phyloP scores from a whole-genome alignment of 176 grass and related monocot species.

The Oryza glumipatula region DNA sequence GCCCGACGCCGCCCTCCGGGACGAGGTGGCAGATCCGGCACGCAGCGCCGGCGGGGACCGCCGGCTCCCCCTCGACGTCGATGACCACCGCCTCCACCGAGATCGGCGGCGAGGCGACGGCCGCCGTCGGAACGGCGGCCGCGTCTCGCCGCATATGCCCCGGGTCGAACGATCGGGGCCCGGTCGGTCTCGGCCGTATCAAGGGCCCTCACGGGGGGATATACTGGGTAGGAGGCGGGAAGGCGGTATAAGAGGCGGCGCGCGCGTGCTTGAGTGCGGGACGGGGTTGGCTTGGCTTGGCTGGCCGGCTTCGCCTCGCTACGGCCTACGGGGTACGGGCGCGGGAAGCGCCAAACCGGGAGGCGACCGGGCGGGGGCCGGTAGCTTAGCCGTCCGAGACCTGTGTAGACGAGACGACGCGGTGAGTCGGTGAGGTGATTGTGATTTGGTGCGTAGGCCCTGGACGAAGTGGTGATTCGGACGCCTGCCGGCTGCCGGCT shows the following conservation, averaged over 20 bases:
- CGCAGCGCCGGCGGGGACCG: neutral
- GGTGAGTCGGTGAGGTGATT: neutral
- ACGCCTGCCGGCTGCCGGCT: too few relatives aligned
- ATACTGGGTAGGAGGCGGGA: neutral
- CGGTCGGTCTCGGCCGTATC: neutral
- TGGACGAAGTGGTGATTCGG: neutral
- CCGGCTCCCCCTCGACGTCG: neutral
- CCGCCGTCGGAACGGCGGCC: conserved; percentile 29
- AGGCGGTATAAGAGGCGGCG: neutral
- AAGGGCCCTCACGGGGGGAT: too few relatives aligned
- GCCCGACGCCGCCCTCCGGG: conserved; percentile 15
- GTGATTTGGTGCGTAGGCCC: neutral
- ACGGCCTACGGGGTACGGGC: neutral
- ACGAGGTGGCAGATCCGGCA: conserved; percentile 86
- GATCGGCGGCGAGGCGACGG: conserved; percentile 30
- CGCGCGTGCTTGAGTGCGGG: too few relatives aligned
- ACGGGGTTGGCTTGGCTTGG: neutral
- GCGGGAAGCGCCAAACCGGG: neutral
- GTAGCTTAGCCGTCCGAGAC: neutral
- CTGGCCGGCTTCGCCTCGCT: neutral
- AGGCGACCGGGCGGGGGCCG: neutral
- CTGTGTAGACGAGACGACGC: neutral
- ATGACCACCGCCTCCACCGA: neutral
- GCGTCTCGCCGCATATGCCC: conserved; percentile 44
- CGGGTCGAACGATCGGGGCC: neutral